These are phyloP conservation scores for Malassezia yamatoensis DNA, from an alignment of 1,284 basidiomycete species.

Conservation along the genomic window DNA sequence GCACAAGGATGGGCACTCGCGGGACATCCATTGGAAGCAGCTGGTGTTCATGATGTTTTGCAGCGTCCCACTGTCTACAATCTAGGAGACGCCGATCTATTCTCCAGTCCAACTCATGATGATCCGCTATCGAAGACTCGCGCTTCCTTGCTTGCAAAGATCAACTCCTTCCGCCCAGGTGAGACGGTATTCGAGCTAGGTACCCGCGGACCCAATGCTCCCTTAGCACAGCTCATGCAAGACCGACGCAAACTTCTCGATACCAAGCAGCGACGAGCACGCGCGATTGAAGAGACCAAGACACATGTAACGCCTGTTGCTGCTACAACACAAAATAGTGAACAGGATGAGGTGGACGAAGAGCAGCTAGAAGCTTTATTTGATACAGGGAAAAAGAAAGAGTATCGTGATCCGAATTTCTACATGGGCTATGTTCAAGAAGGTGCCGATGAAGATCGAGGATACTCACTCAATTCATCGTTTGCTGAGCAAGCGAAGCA, in stretches of 20 bases:
- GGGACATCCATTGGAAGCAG: conserved; percentile 57
- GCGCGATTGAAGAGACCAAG: conserved; percentile 25
- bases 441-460: conserved; percentile 73
- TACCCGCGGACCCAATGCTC: conserved; percentile 56
- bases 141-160: conserved; percentile 61
- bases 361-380: conserved; percentile 25
- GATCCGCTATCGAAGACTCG: conserved; percentile 49
- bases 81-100: conserved; percentile 16
- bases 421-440: conserved; percentile 86
- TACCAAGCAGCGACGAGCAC: conserved; percentile 52
- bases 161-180: conserved; percentile 70
- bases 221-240: conserved; percentile 62
- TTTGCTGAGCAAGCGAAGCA: conserved; percentile 74
- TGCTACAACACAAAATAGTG: not conserved
- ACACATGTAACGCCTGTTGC: conserved; percentile 7
- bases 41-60: conserved; percentile 60
- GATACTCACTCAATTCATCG: conserved; percentile 54
- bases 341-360: conserved; percentile 7
- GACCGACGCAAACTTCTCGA: conserved; percentile 68
- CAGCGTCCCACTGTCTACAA: conserved; percentile 29
- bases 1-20: conserved; percentile 57
- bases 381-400: conserved; percentile 21
- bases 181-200: conserved; percentile 92
- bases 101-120: conserved; percentile 5
- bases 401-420: conserved; percentile 70